Percentiles rank a stretch among this genome's conserved stretches.
These are phyloP conservation scores for Corymbia maculata DNA, from an alignment of 345 rosid genomes.

Conservation along the genomic window DNA sequence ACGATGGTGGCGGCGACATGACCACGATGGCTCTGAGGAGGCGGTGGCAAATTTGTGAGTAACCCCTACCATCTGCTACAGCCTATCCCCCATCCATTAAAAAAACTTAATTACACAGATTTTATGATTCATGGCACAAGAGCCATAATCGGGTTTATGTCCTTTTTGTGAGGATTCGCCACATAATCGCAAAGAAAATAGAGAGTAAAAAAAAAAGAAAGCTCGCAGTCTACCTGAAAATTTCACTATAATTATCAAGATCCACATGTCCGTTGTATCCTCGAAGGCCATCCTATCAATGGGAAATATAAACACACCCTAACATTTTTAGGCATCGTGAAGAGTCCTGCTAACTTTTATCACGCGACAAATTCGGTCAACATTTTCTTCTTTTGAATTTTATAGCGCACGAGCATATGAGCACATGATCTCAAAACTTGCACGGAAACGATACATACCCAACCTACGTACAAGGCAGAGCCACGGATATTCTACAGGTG, in stretches of 20 bases:
- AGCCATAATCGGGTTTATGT: background rate
- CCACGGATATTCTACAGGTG: background rate
- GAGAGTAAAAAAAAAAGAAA: too few relatives aligned
- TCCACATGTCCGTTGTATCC: too few relatives aligned
- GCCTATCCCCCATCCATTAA: background rate
- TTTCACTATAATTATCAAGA: too few relatives aligned
- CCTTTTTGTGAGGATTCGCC: background rate
- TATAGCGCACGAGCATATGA: background rate
- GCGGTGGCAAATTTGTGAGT: too few relatives aligned
- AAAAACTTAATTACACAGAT: background rate
- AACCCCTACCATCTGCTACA: background rate
- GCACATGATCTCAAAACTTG: background rate
- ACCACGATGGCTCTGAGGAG: background rate
- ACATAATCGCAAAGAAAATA: too few relatives aligned
- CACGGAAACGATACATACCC: background rate
- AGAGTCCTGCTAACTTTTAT: background rate
- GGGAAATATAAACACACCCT: too few relatives aligned
- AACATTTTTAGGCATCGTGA: background rate
- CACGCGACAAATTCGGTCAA: background rate
- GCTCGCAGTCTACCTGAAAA: too few relatives aligned
- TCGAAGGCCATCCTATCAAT: too few relatives aligned
- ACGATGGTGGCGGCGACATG: background rate
- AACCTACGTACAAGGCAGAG: background rate
- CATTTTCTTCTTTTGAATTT: background rate
- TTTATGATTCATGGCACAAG: rapidly evolving